These are phyloP conservation scores for Aspergillus sojae DNA, from an alignment of 2,329 filamentous ascomycete genomes.

Conservation along the genomic window DNA sequence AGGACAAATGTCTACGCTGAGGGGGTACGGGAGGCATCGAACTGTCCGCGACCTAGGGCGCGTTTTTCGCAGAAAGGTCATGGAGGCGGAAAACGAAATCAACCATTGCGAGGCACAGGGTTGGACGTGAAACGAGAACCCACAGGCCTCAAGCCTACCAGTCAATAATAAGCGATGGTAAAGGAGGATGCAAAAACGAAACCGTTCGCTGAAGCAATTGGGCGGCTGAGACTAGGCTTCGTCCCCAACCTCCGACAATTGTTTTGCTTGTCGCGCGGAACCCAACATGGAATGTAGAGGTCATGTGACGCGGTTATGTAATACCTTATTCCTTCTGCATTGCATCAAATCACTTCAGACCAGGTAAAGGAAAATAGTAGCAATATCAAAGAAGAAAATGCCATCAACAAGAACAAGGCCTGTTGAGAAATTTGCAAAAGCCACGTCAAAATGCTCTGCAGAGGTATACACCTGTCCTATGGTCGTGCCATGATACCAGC, in stretches of 20 bases:
- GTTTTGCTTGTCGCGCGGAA: conserved; percentile 24
- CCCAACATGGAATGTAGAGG: conserved; percentile 17
- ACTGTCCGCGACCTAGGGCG: conserved; percentile 49
- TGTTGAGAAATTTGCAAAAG: conserved; percentile 69
- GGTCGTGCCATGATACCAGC: conserved; percentile 8
- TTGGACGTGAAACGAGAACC: conserved; percentile 7
- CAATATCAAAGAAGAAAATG: conserved; percentile 36
- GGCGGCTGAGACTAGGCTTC: conserved; percentile 4
- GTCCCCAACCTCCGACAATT: conserved; percentile 13
- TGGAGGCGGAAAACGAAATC: conserved; percentile 42
- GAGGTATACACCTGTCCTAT: conserved; percentile 54
- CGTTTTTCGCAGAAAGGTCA: conserved; percentile 47
- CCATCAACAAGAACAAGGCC: conserved; percentile 57
- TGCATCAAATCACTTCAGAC: background rate
- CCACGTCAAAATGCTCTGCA: conserved; percentile 65
- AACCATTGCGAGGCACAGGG: conserved; percentile 41
- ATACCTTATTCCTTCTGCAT: conserved; percentile 4
- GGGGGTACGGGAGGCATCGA: conserved; percentile 54
- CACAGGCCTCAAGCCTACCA: conserved; percentile 12
- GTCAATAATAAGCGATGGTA: background rate
- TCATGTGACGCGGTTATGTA: conserved; percentile 24
- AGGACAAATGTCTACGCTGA: conserved; percentile 43
- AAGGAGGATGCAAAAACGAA: conserved; percentile 1
- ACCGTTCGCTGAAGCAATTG: conserved; percentile 8
- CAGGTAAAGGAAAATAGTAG: background rate